Percentiles rank a stretch among this genome's conserved stretches.
These are phyloP conservation scores for Pleurotus giganteus DNA, from an alignment of 768 basidiomycete species.

Conservation along the genomic window DNA sequence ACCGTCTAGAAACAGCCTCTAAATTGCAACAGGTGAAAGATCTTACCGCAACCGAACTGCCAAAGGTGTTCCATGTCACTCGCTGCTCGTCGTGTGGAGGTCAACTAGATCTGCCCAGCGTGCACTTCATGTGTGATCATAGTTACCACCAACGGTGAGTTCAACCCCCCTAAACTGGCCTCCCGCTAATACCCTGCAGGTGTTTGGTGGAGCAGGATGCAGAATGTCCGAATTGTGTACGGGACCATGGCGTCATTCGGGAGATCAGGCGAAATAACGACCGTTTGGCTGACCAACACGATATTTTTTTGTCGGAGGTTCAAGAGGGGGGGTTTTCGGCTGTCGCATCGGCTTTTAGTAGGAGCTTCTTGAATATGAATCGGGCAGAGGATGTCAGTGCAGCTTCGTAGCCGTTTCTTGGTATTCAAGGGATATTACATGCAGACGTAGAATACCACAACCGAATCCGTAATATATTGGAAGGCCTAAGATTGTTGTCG, in stretches of 20 bases:
- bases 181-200: slow-evolving; percentile 34
- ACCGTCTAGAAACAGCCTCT: slow-evolving; percentile 77
- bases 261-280: slow-evolving; percentile 90
- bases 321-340: slow-evolving; percentile 70
- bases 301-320: slow-evolving; percentile 75
- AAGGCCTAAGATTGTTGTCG: slow-evolving; percentile 1
- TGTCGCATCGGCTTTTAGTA: slow-evolving; percentile 67
- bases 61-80: slow-evolving; percentile 92
- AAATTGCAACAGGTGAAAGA: slow-evolving; percentile 83
- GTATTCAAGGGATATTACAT: slow-evolving; percentile 4
- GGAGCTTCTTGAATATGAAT: slow-evolving; percentile 55
- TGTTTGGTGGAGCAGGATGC: slow-evolving; percentile 88
- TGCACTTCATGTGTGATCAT: slow-evolving; percentile 99
- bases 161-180: background rate
- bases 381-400: slow-evolving; percentile 29
- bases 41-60: slow-evolving; percentile 72
- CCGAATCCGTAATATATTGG: background rate
- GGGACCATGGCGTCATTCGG: slow-evolving; percentile 83
- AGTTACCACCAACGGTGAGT: slow-evolving; percentile 91
- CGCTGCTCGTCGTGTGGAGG: slow-evolving; percentile 88
- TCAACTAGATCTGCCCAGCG: slow-evolving; percentile 86
- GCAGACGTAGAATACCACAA: background rate
- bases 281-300: slow-evolving; percentile 77
- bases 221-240: slow-evolving; percentile 87
- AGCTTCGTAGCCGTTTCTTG: background rate